Conservation (phyloP, 768 basidiomycete genomes). For the Lactifluus piperatus region DNA sequence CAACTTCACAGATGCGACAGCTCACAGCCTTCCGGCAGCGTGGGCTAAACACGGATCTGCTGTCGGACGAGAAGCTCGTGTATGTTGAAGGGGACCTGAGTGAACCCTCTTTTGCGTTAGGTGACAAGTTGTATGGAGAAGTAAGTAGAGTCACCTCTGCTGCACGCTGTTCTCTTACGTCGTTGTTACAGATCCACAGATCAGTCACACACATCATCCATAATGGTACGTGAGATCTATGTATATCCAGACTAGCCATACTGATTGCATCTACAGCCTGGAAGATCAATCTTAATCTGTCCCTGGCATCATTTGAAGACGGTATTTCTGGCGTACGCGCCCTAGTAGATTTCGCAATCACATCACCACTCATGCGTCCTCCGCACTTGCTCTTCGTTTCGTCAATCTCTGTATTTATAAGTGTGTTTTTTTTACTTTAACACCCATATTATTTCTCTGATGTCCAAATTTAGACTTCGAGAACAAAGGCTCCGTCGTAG, state of each 20-base stretch:
- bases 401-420: constrained; percentile 22
- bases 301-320: constrained; percentile 22
- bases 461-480: constrained; percentile 17
- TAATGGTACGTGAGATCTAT: constrained; percentile 11
- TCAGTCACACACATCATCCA: constrained; percentile 22
- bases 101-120: constrained; percentile 8
- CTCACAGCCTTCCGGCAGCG: constrained; percentile 14
- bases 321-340: constrained; percentile 17
- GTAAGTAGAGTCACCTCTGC: not conserved
- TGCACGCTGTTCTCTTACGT: not conserved
- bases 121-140: constrained; percentile 12
- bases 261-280: constrained; percentile 17
- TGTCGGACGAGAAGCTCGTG: constrained; percentile 20
- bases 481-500: constrained; percentile 18
- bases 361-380: constrained; percentile 10
- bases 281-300: constrained; percentile 23
- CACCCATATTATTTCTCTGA: not conserved
- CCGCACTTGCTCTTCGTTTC: constrained; percentile 22
- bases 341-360: constrained; percentile 22
- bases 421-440: not conserved
- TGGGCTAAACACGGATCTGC: constrained; percentile 16
- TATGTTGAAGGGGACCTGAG: constrained; percentile 22
- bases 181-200: not conserved
- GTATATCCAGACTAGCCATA: not conserved
- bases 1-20: constrained; percentile 16